Base-by-base conservation (phyloP, 345 rosid genomes). In the Eucalyptus sp. region DNA sequence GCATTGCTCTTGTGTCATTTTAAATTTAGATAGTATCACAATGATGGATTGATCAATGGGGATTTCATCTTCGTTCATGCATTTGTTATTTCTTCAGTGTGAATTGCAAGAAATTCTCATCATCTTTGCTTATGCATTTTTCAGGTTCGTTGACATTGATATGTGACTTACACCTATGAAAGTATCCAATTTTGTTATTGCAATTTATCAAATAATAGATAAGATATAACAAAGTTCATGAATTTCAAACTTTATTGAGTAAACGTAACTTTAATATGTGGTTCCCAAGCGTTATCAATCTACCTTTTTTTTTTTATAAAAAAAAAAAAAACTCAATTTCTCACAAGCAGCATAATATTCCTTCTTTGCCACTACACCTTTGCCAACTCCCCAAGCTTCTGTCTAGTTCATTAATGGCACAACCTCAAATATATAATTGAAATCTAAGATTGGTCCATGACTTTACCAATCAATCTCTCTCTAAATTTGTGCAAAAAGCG, bases 261-360 rank as follows among this genome's bases (percentile, higher is more conserved):
- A 52, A 3, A 52, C 1, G 0, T 0, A 1, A 1, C 5, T 52
- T 52, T 52, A 7, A 17, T 15, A 66, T 31, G 1, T 31, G 0
- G 3, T 31, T 22, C 1, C 41, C 6, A 16, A 31, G 41, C 2
- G 0, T 31, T 66, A 5, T 66, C 2, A 31, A 66, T 66, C 24
- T 52, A 7, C 24, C 3, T 37, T 37, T 37, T 37, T 37, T 37
- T 37, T 37, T 37, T 52, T 18, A 3, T 7, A 52, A 52, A 18
- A 52, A 18, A 8, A 18, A 71, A 33, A 1, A 18, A 17, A 17
- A 17, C 0, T 12, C 46, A 0, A 0, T 33, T 68, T 66, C 43
- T 31, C 79, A 3, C 31, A 31, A 16, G 5, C 4, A 31, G 12
- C 22, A 16, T 13, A 37, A 4, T 31, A 16, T 66, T 15, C 5